Base-by-base conservation (phyloP, 2,329 filamentous ascomycete species). In the Bimuria novae-zelandiae region DNA sequence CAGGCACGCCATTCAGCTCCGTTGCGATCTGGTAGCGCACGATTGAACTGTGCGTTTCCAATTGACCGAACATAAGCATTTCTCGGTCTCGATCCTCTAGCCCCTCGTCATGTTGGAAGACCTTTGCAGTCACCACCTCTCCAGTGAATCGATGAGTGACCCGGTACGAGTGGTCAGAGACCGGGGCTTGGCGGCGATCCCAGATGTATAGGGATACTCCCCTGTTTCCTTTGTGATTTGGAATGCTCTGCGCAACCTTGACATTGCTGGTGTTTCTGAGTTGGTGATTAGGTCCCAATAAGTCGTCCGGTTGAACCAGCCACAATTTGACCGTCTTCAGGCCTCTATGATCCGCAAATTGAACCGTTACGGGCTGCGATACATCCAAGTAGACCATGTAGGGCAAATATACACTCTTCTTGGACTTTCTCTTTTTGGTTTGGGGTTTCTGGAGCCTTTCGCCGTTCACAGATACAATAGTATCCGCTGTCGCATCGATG, bases 81-180 rank as follows among this genome's bases (percentile, higher is more conserved):
- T 64, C 60, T 1, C 32, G 37, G 36, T 59, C 48, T 14, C 60
- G 58, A 36, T 44, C 14, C 11, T 42, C 22, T 17, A 19, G 33
- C 11, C 47, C 21, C 36, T 35, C 8, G 2, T 3, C 39, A 10
- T 32, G 23, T 1, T 36, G 39, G 23, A 53, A 64, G 7, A 62
- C 14, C 43, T 62, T 64, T 7, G 53, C 61, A 2, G 57, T 62
- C 1, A 42, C 33, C 6, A 27, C 12, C 10, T 42, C 29, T 7
- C 56, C 54, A 7, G 49, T 62, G 19, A 62, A 64, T 2, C 56
- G 60, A 2, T 64, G 33, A 4, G 57, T 23, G 16, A 60, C 49
- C 14, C 54, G 51, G 33, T 42, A 48, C 0, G 56, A 51, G 6
- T 49, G 51, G 3, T n/a, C 22, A 1, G 60, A 61, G 3, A 59